These are phyloP conservation scores for Chytriomyces confervae DNA, from an alignment of 192 early-diverging fungal species.

Conservation along the genomic window DNA sequence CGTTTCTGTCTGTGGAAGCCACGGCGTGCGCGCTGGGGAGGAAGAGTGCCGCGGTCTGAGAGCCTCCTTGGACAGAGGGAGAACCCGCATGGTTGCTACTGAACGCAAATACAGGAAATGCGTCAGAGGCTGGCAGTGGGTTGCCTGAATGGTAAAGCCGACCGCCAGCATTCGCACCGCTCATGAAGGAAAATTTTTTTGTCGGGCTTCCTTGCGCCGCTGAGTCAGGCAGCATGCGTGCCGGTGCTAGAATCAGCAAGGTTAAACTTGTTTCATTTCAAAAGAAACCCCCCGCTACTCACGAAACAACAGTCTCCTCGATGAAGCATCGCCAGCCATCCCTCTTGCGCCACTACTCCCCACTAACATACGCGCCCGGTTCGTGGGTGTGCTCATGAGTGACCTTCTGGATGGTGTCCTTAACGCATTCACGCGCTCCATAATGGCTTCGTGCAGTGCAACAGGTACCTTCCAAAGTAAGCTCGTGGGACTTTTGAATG, in stretches of 20 bases:
- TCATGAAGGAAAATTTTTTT: too few relatives aligned
- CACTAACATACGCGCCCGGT: neutral
- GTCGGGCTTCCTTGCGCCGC: too few relatives aligned
- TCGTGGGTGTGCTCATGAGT: conserved; percentile 5
- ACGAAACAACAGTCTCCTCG: conserved; percentile 1
- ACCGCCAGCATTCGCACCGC: too few relatives aligned
- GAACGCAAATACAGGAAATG: too few relatives aligned
- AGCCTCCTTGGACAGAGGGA: too few relatives aligned
- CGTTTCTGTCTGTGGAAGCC: conserved; percentile 43
- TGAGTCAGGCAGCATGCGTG: too few relatives aligned
- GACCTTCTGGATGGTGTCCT: conserved; percentile 18
- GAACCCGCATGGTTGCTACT: too few relatives aligned
- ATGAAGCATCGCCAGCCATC: neutral
- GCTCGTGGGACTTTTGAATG: neutral
- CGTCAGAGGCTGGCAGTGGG: too few relatives aligned
- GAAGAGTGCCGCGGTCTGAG: neutral
- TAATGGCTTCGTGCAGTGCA: conserved; percentile 16
- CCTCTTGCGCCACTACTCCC: neutral
- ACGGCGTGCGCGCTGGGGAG: conserved; percentile 45
- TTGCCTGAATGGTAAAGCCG: too few relatives aligned
- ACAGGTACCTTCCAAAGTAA: conserved; percentile 7
- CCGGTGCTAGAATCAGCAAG: too few relatives aligned
- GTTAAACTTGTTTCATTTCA: neutral
- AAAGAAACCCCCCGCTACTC: too few relatives aligned
- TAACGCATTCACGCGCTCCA: conserved; percentile 7